Evolutionary conservation across 164 flowering plant species (phyloP), one percentile per base, ranked within the genome.

Genomic region (Stephania japonica): DNA sequence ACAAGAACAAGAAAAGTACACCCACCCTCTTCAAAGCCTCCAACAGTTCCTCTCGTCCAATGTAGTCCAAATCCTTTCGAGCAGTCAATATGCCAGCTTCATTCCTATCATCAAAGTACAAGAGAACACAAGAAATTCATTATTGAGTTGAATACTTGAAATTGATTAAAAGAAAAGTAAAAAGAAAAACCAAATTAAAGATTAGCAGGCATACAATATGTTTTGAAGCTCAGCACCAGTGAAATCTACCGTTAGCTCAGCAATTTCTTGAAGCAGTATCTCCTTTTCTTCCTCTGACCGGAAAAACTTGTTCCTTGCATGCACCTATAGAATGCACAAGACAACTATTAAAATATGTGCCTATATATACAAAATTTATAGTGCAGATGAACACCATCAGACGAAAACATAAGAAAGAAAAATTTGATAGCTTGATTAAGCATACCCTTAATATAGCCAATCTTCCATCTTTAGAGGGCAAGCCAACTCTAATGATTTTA

Each of bases 1-100:
- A 56, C n/a, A 19, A 13, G n/a, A 74, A 70, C 19, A 44, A 41
- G 24, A 69, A 7, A 27, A 73, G 24, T 63, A 59, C 9, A 79
- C 85, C 32, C 70, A 92, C 98, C 92, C 99, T 85, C 78, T 93
- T 90, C 77, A 95, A 79, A 42, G 99, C 97, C 81, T 95, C 98
- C 56, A 91, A 79, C 38, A 95, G 87, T 79, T 92, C 99, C 64
- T 91, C 97, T 47, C 89, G 87, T 71, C 90, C 96, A 81, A 95
- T 95, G 78, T 83, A 92, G 79, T 95, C 99, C 53, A 86, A 81
- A 83, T 95, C 99, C 78, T 93, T 95, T 78, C 99, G 83, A 27
- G 98, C 96, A 70, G 98, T 90, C 83, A 95, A 81, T 80, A 95
- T 95, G 75, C 96, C 99, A 84, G 99, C 99, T 85, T 95, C 99